phyloP scores from a whole-genome alignment of 176 grass and related monocot genomes.

The Carex kokanica region DNA sequence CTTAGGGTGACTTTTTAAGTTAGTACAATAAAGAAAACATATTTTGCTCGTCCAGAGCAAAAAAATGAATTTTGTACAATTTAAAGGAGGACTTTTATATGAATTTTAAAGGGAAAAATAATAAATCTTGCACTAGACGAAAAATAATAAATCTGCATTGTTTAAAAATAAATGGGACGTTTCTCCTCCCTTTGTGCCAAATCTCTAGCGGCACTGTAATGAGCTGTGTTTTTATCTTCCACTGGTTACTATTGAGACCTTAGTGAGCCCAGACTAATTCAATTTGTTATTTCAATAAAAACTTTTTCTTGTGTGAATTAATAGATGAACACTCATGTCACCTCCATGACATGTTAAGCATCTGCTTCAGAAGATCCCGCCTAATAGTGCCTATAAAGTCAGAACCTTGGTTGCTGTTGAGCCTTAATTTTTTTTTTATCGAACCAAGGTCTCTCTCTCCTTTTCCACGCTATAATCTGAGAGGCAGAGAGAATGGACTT shows the following conservation, averaged over 20 bases:
- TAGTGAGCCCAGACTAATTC: background rate
- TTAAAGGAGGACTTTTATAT: too few species aligned
- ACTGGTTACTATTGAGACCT: background rate
- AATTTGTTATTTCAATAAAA: background rate
- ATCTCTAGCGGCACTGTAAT: too few species aligned
- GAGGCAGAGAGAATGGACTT: background rate
- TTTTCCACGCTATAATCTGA: background rate
- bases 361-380: background rate
- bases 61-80: too few species aligned
- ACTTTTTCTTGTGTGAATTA: background rate
- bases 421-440: background rate
- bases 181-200: too few species aligned
- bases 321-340: background rate
- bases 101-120: too few species aligned
- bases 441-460: background rate
- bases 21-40: too few species aligned
- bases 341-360: background rate
- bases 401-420: slow-evolving; percentile 24
- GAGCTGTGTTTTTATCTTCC: background rate
- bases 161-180: too few species aligned
- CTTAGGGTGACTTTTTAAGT: background rate
- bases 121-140: too few species aligned
- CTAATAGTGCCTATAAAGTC: slow-evolving; percentile 13
- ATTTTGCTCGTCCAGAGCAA: too few species aligned
- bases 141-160: too few species aligned